phyloP scores from a whole-genome alignment of 2,329 filamentous ascomycete species.

The Colletotrichum cordylinicola region DNA sequence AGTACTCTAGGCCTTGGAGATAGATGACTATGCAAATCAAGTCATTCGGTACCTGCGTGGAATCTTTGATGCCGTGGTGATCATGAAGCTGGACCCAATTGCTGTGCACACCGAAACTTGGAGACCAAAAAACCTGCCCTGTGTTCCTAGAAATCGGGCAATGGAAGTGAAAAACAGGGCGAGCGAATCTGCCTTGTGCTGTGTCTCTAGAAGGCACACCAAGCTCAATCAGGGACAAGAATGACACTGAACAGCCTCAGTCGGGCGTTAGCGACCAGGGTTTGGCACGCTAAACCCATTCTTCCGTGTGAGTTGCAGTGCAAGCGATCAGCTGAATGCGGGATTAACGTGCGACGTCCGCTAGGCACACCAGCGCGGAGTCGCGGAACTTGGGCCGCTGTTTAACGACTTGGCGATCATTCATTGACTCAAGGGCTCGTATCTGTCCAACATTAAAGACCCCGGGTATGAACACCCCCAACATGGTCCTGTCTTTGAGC shows the following conservation, averaged over 20 bases:
- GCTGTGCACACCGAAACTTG: neutral
- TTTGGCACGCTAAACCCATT: neutral
- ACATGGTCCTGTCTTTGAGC: neutral
- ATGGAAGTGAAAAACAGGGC: neutral
- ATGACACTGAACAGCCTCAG: neutral
- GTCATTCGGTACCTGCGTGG: neutral
- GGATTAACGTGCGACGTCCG: neutral
- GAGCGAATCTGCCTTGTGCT: conserved; percentile 4
- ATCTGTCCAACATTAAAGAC: neutral
- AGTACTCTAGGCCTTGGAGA: neutral
- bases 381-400: neutral
- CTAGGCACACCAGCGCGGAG: neutral
- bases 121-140: neutral
- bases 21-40: neutral
- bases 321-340: neutral
- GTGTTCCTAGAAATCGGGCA: neutral
- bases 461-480: neutral
- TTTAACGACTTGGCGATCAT: neutral
- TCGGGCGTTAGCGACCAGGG: neutral
- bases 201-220: neutral
- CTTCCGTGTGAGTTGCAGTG: neutral
- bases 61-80: neutral
- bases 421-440: neutral
- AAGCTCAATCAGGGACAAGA: neutral
- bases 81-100: neutral